Evolutionary conservation across 495 filamentous ascomycete species (phyloP), one percentile per base, ranked within the genome.

Genomic region (Lophiostoma macrostomum): DNA sequence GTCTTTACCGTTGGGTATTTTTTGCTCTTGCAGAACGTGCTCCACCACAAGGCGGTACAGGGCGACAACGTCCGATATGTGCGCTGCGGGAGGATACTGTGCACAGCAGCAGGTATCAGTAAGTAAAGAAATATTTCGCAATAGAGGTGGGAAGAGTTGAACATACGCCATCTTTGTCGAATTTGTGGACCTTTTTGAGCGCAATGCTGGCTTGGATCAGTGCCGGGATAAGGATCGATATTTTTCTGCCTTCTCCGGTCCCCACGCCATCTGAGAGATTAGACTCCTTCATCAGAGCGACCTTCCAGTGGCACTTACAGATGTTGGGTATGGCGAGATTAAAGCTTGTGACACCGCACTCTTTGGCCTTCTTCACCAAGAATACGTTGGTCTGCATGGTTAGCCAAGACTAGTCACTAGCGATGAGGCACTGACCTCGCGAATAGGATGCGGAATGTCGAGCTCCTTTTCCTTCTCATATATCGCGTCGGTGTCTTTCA

Each of bases 61-160:
- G 28, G 53, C 61, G 25, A 58, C 58, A 46, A 72, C 36, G 56
- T 72, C 69, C 11, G 67, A 68, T 20, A 72, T 72, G 50, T 70
- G 68, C 30, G 58, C 44, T 12, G 50, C 56, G 14, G 63, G 47
- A 23, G 54, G 35, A 23, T 30, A 64, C 68, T 71, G 37, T 39
- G 28, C n/a, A n/a, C n/a, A n/a, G n/a, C n/a, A n/a, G n/a, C n/a
- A 28, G 59, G 3, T 20, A 23, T 57, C 20, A 57, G 40, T 42
- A 25, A n/a, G n/a, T n/a, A n/a, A n/a, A n/a, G n/a, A n/a, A n/a
- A n/a, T n/a, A n/a, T n/a, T n/a, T n/a, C n/a, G n/a, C n/a, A n/a
- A n/a, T n/a, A n/a, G n/a, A n/a, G n/a, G n/a, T n/a, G 4, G 14
- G 25, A 31, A 10, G 36, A 36, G 32, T 37, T 23, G 43, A 36